Evolutionary conservation across 129 eudicot species (phyloP), one percentile per base, ranked within the genome.

Genomic region (Helianthus tuberosus): DNA sequence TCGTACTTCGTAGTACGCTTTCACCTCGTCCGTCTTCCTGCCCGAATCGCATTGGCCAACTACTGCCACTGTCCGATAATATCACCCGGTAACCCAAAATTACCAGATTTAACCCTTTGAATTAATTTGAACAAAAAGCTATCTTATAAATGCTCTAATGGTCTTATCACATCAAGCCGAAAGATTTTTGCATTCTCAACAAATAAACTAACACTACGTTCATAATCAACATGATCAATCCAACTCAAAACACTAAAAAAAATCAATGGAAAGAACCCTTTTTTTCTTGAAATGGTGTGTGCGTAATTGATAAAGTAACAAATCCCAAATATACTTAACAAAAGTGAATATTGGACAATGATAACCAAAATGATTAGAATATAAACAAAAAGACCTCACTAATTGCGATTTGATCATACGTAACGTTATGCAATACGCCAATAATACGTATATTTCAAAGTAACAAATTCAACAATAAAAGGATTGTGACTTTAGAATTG

Each of bases 361-460:
- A n/a, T n/a, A n/a, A n/a, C n/a, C n/a, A n/a, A n/a, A n/a, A n/a
- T n/a, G n/a, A n/a, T n/a, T n/a, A n/a, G n/a, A 55, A 55, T 8
- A 8, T 55, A 8, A 50, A 12, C 55, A 55, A 60, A 47, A 49
- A 49, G 27, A 35, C 46, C 61, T 27, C 61, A 14, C 53, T 29
- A 50, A 49, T 50, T 68, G 47, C 50, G 73, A 68, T 32, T 47
- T 60, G 50, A 73, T 69, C 36, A 35, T 35, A 5, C 74, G 27
- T 27, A 15, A 11, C 63, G 32, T 25, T 62, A 58, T 10, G 39
- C 64, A 9, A 25, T 23, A 58, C 38, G 3, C 27, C 27, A 38
- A 58, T 58, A 27, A 27, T 27, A 27, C 32, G 32, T 27, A 27
- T 27, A 23, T 6, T 32, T 1, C 48, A 50, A 69, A 69, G 74